Conservation (phyloP, 805 yeast species). For the Lipomyces orientalis region DNA sequence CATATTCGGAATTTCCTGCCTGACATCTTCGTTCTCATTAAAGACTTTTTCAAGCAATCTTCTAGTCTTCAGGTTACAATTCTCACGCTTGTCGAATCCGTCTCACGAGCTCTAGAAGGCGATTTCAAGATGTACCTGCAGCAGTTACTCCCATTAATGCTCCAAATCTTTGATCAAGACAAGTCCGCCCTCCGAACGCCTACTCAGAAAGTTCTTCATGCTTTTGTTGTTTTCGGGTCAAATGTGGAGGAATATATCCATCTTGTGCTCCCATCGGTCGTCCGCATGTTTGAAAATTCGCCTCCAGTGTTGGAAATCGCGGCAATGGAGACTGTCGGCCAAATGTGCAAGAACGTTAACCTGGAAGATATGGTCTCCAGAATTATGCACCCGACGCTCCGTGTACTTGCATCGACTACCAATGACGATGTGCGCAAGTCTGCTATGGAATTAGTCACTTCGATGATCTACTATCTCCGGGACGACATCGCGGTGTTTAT, state of each 20-base stretch:
- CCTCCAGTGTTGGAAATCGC: constrained; percentile 63
- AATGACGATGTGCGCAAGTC: constrained; percentile 67
- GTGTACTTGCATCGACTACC: constrained; percentile 59
- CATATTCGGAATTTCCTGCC: constrained; percentile 84
- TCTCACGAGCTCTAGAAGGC: constrained; percentile 85
- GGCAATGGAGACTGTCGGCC: constrained; percentile 84
- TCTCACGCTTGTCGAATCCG: constrained; percentile 77
- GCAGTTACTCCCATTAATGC: constrained; percentile 72
- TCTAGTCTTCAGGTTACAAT: constrained; percentile 77
- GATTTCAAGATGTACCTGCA: constrained; percentile 89
- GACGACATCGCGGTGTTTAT: constrained; percentile 83
- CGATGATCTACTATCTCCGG: constrained; percentile 80
- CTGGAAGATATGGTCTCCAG: constrained; percentile 88
- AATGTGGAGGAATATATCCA: constrained; percentile 89
- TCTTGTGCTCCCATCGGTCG: constrained; percentile 83
- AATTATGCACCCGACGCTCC: constrained; percentile 81
- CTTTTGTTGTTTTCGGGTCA: constrained; percentile 84
- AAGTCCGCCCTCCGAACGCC: constrained; percentile 58
- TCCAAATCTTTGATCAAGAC: constrained; percentile 73
- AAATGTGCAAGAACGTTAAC: constrained; percentile 71
- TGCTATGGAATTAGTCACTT: constrained; percentile 74
- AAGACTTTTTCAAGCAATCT: constrained; percentile 65
- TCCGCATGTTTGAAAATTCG: constrained; percentile 72
- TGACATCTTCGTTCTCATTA: constrained; percentile 74
- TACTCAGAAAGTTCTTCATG: constrained; percentile 69